Percentiles rank a stretch among this genome's conserved stretches.
Conservation (phyloP, 768 basidiomycete genomes). For the Naematelia encephala region DNA sequence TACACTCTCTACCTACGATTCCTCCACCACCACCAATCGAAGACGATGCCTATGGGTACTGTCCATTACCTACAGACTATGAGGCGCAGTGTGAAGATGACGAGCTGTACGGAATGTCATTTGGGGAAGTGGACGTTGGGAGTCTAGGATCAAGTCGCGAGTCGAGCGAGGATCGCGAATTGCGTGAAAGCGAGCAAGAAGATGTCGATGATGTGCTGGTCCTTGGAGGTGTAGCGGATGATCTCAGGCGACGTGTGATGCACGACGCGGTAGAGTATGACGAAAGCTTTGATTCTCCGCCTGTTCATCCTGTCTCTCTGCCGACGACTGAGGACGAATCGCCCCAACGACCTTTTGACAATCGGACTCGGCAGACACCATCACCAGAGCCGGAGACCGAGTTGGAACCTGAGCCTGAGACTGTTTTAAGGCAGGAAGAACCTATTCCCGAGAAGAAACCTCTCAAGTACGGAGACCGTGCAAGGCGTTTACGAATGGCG, state of each 20-base stretch:
- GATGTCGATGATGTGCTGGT: constrained; percentile 2
- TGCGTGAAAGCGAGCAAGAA: background rate
- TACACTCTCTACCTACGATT: constrained; percentile 1
- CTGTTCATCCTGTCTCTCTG: constrained; percentile 8
- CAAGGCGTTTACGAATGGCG: background rate
- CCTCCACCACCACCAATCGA: constrained; percentile 17
- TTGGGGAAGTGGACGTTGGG: constrained; percentile 17
- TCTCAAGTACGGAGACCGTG: background rate
- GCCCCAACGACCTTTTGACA: background rate
- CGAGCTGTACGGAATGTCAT: constrained; percentile 20
- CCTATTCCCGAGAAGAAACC: background rate
- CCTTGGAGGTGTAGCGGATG: background rate
- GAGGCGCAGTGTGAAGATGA: constrained; percentile 39
- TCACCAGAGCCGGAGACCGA: background rate
- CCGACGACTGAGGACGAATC: constrained; percentile 12
- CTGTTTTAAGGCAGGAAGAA: background rate
- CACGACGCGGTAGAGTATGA: constrained; percentile 24
- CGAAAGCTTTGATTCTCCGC: constrained; percentile 30
- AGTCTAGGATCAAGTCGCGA: constrained; percentile 11
- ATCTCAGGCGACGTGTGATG: constrained; percentile 14
- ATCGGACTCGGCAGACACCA: background rate
- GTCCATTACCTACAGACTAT: constrained; percentile 40
- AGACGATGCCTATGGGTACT: constrained; percentile 38
- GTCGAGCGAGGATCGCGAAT: constrained; percentile 8
- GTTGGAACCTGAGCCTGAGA: background rate